phyloP scores from a whole-genome alignment of 257 asterid species.

The Solanum chmielewskii region DNA sequence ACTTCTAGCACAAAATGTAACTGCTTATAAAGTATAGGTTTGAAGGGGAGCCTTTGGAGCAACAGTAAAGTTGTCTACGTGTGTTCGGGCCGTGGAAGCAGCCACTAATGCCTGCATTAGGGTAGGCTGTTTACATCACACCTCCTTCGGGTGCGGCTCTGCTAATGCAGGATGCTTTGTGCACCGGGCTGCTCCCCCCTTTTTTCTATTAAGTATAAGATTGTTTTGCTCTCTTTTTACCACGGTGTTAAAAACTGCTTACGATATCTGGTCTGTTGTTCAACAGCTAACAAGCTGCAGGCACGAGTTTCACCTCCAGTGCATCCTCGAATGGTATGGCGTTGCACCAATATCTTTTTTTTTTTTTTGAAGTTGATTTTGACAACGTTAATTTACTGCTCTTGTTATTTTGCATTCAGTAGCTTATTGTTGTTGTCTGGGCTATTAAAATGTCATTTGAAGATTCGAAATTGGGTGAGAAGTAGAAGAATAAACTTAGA shows the following conservation, averaged over 20 bases:
- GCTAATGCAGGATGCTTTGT: not conserved
- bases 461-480: not conserved
- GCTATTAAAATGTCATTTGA: not conserved
- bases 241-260: not conserved
- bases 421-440: not conserved
- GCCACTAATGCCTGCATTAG: not conserved
- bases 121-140: not conserved
- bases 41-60: not conserved
- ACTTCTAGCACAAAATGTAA: not conserved
- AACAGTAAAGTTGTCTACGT: not conserved
- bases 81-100: not conserved
- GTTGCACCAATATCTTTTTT: not conserved
- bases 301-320: constrained; percentile 90
- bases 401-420: not conserved
- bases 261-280: not conserved
- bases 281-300: constrained; percentile 67
- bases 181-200: not conserved
- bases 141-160: not conserved
- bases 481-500: not conserved
- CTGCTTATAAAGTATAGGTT: not conserved
- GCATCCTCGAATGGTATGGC: constrained; percentile 89
- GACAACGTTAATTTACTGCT: not conserved
- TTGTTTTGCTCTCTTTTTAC: not conserved
- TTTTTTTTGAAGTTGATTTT: not conserved
- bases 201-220: not conserved